Evolutionary conservation across 768 basidiomycete species (phyloP), one percentile per base, ranked within the genome.

Genomic region (Naganishia antarctica): DNA sequence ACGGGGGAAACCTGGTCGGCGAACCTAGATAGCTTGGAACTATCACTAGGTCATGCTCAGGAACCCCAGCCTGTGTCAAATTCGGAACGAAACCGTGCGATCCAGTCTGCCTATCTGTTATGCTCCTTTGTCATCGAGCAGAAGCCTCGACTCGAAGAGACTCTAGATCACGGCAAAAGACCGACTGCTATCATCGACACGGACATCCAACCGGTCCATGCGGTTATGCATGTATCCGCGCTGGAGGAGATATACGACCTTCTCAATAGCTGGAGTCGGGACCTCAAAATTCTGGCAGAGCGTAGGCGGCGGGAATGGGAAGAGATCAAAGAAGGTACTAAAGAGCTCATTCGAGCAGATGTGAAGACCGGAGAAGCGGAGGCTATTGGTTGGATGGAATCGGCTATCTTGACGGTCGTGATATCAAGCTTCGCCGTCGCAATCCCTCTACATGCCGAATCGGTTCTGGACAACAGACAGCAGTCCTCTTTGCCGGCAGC

Each of bases 161-260:
- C 61, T 16, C 11, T 29, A 12, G 23, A 40, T n/a, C 53, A 57
- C 25, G 53, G 53, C n/a, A 57, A 40, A 26, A 41, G 53, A 57
- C 53, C 53, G 53, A 57, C 53, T 41, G 53, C 53, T 5, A 66
- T 44, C 8, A 31, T 64, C 21, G 57, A 58, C 25, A 43, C 53
- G 2, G 64, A 23, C 61, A 65, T 31, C 43, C 60, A 18, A 8
- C 50, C 49, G 11, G 84, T 91, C 2, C 90, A 97, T 71, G 91
- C 93, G 0, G 88, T 94, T 34, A 87, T 96, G 87, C 91, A 92
- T 74, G 87, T 93, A 11, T 90, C 89, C 68, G 93, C 94, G 0
- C 86, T 97, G 57, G 87, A 87, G 23, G 89, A 94, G 73, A 80
- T 97, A 8, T 89, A 87, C 16, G 93, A 97, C 73, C 69, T 77